These are phyloP conservation scores for Teunomyces aglyptinius DNA, from an alignment of 805 yeast genomes.

Conservation along the genomic window DNA sequence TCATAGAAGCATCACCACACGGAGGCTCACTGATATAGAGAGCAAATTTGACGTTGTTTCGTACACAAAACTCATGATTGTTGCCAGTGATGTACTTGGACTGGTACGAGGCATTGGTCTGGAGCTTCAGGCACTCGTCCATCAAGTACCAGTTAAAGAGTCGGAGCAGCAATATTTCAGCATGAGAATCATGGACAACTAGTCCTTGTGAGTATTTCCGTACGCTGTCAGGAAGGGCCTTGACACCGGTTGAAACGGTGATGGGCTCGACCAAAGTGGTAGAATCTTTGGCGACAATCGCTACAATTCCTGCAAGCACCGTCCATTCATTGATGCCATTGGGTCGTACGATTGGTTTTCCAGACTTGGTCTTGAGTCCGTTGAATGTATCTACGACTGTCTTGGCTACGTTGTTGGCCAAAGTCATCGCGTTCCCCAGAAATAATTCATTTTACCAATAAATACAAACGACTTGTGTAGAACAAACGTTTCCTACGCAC, in stretches of 20 bases:
- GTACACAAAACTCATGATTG: slow-evolving; percentile 27
- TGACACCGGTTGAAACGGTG: slow-evolving; percentile 77
- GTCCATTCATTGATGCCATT: slow-evolving; percentile 81
- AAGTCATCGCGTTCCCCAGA: slow-evolving; percentile 4
- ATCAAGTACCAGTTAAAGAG: slow-evolving; percentile 63
- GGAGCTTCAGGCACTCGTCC: slow-evolving; percentile 39
- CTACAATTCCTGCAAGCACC: slow-evolving; percentile 71
- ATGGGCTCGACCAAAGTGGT: slow-evolving; percentile 31
- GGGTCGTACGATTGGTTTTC: slow-evolving; percentile 60
- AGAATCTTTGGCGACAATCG: slow-evolving; percentile 16
- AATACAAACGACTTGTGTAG: background rate
- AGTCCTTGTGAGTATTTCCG: slow-evolving; percentile 48
- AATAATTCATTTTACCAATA: background rate
- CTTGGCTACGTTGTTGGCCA: slow-evolving; percentile 6
- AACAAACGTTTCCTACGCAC: background rate
- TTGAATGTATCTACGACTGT: slow-evolving; percentile 29
- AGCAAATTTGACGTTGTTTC: slow-evolving; percentile 44
- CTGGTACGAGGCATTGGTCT: background rate
- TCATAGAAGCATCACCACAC: slow-evolving; percentile 88
- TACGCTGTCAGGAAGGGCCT: slow-evolving; percentile 62
- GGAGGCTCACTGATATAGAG: slow-evolving; percentile 75
- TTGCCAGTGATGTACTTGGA: background rate
- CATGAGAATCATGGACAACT: slow-evolving; percentile 85
- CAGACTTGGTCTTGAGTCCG: slow-evolving; percentile 32
- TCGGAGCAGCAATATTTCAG: slow-evolving; percentile 75